A percentile compares a stretch with the other conserved stretches of the same genome.
These are phyloP conservation scores for Syzygium malaccense DNA, from an alignment of 441 rosid genomes.

Conservation along the genomic window DNA sequence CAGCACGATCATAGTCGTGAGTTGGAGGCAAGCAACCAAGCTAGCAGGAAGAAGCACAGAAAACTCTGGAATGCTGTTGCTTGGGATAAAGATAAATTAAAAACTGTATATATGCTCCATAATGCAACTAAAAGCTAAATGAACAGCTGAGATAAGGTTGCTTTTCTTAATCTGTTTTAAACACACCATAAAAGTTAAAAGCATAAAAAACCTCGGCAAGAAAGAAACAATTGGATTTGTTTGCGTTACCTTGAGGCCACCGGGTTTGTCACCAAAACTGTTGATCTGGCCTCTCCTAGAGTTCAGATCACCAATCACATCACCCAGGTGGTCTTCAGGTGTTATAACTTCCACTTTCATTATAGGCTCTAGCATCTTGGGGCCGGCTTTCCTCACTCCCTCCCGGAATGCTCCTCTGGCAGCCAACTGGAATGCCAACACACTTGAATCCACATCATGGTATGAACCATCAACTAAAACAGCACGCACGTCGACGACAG, in stretches of 20 bases:
- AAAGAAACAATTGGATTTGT: neutral
- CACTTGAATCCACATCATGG: constrained; percentile 96
- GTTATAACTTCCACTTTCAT: constrained; percentile 96
- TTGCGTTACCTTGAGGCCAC: constrained; percentile 71
- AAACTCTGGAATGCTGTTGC: neutral
- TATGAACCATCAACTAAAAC: constrained; percentile 79
- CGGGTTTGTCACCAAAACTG: constrained; percentile 90
- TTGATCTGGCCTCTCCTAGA: constrained; percentile 95
- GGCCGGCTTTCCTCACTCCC: constrained; percentile 78
- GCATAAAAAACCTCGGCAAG: neutral
- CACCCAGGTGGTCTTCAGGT: constrained; percentile 93
- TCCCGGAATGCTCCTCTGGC: constrained; percentile 93
- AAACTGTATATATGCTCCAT: neutral
- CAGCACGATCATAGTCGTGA: neutral
- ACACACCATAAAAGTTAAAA: neutral
- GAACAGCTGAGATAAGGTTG: neutral
- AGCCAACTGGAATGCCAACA: constrained; percentile 89
- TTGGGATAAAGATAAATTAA: neutral
- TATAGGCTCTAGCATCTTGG: constrained; percentile 84
- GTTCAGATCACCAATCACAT: constrained; percentile 92
- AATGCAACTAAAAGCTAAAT: neutral
- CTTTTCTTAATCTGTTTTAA: neutral
- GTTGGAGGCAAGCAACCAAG: neutral
- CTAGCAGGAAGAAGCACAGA: neutral
- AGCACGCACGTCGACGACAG: constrained; percentile 86